phyloP scores from a whole-genome alignment of 1,139 yeast genomes.

The Petasospora rhodanensis region DNA sequence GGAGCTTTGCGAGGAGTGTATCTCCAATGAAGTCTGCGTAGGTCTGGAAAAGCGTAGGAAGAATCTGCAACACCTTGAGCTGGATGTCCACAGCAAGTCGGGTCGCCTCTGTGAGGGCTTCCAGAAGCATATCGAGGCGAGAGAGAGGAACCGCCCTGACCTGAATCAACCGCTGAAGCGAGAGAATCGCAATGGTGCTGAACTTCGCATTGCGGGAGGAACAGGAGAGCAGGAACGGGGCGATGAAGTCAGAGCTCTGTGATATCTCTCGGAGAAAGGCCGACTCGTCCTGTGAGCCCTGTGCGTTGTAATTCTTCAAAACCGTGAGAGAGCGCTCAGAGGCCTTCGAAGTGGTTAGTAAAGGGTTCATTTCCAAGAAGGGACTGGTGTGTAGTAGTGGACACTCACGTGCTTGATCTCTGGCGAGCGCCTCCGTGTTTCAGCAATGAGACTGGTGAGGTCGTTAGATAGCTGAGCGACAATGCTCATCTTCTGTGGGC shows the following conservation, averaged over 20 bases:
- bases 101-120: slow-evolving; percentile 68
- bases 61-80: slow-evolving; percentile 76
- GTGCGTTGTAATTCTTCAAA: slow-evolving; percentile 27
- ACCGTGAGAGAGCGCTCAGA: slow-evolving; percentile 26
- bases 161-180: slow-evolving; percentile 56
- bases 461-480: slow-evolving; percentile 1
- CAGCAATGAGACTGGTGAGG: slow-evolving; percentile 26
- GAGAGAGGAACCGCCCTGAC: slow-evolving; percentile 46
- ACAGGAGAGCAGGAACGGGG: slow-evolving; percentile 73
- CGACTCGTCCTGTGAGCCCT: slow-evolving; percentile 9
- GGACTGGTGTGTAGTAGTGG: too few relatives aligned
- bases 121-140: slow-evolving; percentile 52
- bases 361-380: not conserved
- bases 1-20: slow-evolving; percentile 49
- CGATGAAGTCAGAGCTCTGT: slow-evolving; percentile 48
- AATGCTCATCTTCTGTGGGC: too few relatives aligned
- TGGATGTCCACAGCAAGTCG: slow-evolving; percentile 79
- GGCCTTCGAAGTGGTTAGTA: slow-evolving; percentile 15
- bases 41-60: slow-evolving; percentile 69
- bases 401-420: slow-evolving; percentile 59
- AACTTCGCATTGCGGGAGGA: slow-evolving; percentile 71
- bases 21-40: slow-evolving; percentile 57
- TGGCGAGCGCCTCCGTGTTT: slow-evolving; percentile 62
- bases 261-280: slow-evolving; percentile 29
- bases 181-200: slow-evolving; percentile 65